These are phyloP conservation scores for Cucurbita maxima DNA, from an alignment of 306 rosid species.

Conservation along the genomic window DNA sequence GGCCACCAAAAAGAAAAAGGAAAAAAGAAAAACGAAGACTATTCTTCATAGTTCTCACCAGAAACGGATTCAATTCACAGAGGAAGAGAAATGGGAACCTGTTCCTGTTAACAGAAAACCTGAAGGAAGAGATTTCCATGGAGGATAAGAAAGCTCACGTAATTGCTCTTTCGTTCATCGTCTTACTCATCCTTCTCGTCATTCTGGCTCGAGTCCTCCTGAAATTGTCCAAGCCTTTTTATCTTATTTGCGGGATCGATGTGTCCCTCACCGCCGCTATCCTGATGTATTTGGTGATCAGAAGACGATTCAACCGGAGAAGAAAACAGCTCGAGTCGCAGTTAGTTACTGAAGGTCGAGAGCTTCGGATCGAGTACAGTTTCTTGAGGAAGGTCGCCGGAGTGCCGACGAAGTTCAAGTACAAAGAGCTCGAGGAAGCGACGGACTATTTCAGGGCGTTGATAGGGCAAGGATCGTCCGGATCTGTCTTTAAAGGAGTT, in stretches of 20 bases:
- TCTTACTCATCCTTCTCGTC: constrained; percentile 28
- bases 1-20: neutral
- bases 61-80: neutral
- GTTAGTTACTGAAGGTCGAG: constrained; percentile 49
- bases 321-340: constrained; percentile 32
- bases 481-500: constrained; percentile 65
- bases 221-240: constrained; percentile 42
- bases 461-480: constrained; percentile 66
- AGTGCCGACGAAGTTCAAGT: constrained; percentile 57
- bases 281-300: constrained; percentile 34
- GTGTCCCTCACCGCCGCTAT: constrained; percentile 42
- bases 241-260: constrained; percentile 54
- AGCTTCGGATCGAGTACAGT: constrained; percentile 84
- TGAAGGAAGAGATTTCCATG: constrained; percentile 20
- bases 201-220: constrained; percentile 31
- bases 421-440: constrained; percentile 69
- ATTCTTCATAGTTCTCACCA: neutral
- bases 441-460: constrained; percentile 49
- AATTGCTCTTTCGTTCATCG: constrained; percentile 22
- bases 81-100: neutral
- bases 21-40: neutral
- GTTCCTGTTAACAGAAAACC: neutral
- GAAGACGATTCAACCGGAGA: constrained; percentile 33
- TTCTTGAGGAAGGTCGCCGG: constrained; percentile 79
- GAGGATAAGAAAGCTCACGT: constrained; percentile 53